These are phyloP conservation scores for Talaromyces pinophilus DNA, from an alignment of 2,329 filamentous ascomycete species.

Conservation along the genomic window DNA sequence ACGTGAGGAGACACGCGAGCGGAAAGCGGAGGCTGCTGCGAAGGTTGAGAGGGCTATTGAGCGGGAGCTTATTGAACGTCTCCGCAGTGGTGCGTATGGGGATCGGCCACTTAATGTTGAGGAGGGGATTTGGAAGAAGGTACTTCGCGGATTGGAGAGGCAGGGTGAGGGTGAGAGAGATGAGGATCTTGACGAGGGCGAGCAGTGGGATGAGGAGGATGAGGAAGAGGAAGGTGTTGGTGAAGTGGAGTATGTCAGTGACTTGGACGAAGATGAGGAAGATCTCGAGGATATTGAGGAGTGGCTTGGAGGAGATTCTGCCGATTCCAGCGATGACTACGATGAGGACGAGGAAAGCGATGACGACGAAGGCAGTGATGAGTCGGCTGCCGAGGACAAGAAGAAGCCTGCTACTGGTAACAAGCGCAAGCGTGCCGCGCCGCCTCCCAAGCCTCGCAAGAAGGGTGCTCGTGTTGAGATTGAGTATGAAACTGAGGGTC, in stretches of 20 bases:
- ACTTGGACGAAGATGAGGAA: slow-evolving; percentile 72
- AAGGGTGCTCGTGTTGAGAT: slow-evolving; percentile 69
- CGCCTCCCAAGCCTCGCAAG: slow-evolving; percentile 59
- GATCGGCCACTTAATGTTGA: slow-evolving; percentile 94
- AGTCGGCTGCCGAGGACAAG: slow-evolving; percentile 55
- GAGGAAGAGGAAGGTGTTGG: slow-evolving; percentile 71
- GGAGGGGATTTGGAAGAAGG: slow-evolving; percentile 95
- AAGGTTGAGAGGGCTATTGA: slow-evolving; percentile 97
- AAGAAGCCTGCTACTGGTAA: slow-evolving; percentile 48
- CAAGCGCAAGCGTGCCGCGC: slow-evolving; percentile 59
- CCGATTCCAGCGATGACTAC: slow-evolving; percentile 50
- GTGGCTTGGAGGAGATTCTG: slow-evolving; percentile 77
- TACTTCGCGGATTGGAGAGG: slow-evolving; percentile 84
- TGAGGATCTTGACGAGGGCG: slow-evolving; percentile 83
- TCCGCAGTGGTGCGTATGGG: slow-evolving; percentile 90
- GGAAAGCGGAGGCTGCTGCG: slow-evolving; percentile 77
- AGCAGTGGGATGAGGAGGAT: slow-evolving; percentile 75
- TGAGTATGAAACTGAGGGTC: slow-evolving; percentile 73
- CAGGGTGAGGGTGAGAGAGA: slow-evolving; percentile 80
- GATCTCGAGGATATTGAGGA: slow-evolving; percentile 95
- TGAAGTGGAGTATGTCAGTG: slow-evolving; percentile 89
- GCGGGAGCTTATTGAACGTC: slow-evolving; percentile 84
- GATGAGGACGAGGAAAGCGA: slow-evolving; percentile 56
- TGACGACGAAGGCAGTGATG: slow-evolving; percentile 58
- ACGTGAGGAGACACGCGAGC: slow-evolving; percentile 72